A percentile compares a stretch with the other conserved stretches of the same genome.
phyloP scores from a whole-genome alignment of 352 stramenopile species.

The Pythium phragmiticola region DNA sequence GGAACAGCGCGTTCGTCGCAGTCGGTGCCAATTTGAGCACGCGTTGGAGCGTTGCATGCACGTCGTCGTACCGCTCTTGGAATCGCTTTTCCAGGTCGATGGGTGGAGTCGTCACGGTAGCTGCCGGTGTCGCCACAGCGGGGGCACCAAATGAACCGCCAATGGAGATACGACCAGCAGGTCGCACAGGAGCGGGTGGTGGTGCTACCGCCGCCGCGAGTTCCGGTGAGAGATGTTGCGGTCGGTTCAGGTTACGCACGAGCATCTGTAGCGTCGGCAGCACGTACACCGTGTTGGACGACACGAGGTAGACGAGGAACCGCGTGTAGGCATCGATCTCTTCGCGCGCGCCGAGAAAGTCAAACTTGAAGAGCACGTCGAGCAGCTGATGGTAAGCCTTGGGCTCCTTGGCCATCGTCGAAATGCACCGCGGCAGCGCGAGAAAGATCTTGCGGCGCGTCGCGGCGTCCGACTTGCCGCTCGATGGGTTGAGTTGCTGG shows the following conservation, averaged over 20 bases:
- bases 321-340: conserved; percentile 70
- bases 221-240: conserved; percentile 43
- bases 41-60: conserved; percentile 59
- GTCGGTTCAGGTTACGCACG: conserved; percentile 65
- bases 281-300: conserved; percentile 81
- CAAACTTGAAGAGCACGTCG: conserved; percentile 83
- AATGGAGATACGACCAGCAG: conserved; percentile 35
- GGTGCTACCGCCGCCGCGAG: conserved; percentile 26
- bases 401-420: conserved; percentile 64
- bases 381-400: conserved; percentile 68
- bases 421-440: conserved; percentile 74
- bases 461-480: conserved; percentile 34
- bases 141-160: conserved; percentile 42
- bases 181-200: not conserved
- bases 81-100: conserved; percentile 55
- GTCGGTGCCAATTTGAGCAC: conserved; percentile 74
- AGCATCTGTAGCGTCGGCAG: conserved; percentile 83
- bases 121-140: not conserved
- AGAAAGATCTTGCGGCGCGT: conserved; percentile 74
- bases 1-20: conserved; percentile 75
- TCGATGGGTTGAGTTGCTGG: conserved; percentile 49
- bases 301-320: conserved; percentile 80
- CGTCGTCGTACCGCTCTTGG: conserved; percentile 52
- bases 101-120: conserved; percentile 13
- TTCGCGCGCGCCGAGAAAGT: conserved; percentile 49